Percentiles rank a stretch among this genome's conserved stretches.
phyloP scores from a whole-genome alignment of 2,329 filamentous ascomycete species.

The Xylaria sp. region DNA sequence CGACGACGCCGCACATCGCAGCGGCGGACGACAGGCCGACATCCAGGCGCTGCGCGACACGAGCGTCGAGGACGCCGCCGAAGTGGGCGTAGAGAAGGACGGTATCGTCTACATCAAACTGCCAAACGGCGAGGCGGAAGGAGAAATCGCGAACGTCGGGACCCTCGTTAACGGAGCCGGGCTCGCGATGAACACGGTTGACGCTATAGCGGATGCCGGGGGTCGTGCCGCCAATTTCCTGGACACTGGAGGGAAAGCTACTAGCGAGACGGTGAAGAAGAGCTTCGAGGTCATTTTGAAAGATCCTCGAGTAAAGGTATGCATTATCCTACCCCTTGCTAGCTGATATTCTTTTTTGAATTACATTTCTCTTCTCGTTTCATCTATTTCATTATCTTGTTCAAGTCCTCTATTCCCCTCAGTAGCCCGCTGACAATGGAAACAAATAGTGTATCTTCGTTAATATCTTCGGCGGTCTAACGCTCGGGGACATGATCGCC shows the following conservation, averaged over 20 bases:
- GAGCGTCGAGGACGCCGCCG: slow-evolving; percentile 61
- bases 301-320: slow-evolving; percentile 75
- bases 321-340: slow-evolving; percentile 48
- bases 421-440: neutral
- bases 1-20: slow-evolving; percentile 75
- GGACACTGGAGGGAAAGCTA: slow-evolving; percentile 90
- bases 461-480: slow-evolving; percentile 69
- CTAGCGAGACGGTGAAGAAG: slow-evolving; percentile 79
- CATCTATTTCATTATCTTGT: neutral
- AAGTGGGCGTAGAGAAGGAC: slow-evolving; percentile 70
- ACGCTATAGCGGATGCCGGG: slow-evolving; percentile 75
- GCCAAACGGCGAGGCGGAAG: slow-evolving; percentile 52
- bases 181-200: slow-evolving; percentile 90
- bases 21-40: slow-evolving; percentile 67
- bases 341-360: neutral
- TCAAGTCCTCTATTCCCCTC: neutral
- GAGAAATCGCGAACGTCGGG: slow-evolving; percentile 65
- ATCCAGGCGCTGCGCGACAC: slow-evolving; percentile 67
- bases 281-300: slow-evolving; percentile 78
- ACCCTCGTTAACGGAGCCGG: slow-evolving; percentile 91
- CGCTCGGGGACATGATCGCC: slow-evolving; percentile 83
- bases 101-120: slow-evolving; percentile 83
- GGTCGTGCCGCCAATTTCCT: slow-evolving; percentile 84
- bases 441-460: slow-evolving; percentile 57
- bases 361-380: neutral